Conservation (phyloP, 225 moss, liverwort and hornwort species). For the Polytrichum formosum region DNA sequence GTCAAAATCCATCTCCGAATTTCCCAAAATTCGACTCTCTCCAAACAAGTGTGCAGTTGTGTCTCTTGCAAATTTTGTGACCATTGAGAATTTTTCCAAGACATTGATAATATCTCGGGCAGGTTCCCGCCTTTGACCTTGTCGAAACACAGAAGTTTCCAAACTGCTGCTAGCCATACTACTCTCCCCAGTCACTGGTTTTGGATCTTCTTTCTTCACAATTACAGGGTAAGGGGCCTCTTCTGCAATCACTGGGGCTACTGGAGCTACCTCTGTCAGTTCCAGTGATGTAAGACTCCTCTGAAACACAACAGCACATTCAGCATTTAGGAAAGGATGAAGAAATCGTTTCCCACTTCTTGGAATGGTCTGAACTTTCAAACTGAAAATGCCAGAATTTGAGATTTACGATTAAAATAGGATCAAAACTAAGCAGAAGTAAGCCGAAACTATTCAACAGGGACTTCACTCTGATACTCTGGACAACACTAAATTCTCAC, state of each 20-base stretch:
- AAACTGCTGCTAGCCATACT: slow-evolving; percentile 23
- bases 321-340: background rate
- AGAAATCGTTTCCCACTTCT: too few species aligned
- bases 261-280: slow-evolving; percentile 56
- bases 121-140: slow-evolving; percentile 51
- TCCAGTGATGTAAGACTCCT: slow-evolving; percentile 93
- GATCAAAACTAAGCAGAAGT: too few species aligned
- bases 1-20: slow-evolving; percentile 71
- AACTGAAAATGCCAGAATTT: too few species aligned
- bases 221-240: slow-evolving; percentile 24
- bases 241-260: slow-evolving; percentile 31
- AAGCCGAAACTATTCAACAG: too few species aligned
- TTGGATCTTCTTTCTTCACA: slow-evolving; percentile 37
- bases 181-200: slow-evolving; percentile 22
- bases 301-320: slow-evolving; percentile 37
- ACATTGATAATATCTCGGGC: slow-evolving; percentile 83
- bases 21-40: slow-evolving; percentile 71
- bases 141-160: slow-evolving; percentile 33
- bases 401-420: too few species aligned
- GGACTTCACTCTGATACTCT: too few species aligned
- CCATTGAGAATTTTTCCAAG: slow-evolving; percentile 94
- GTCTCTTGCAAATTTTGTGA: slow-evolving; percentile 94
- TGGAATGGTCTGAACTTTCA: too few species aligned
- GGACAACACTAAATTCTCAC: too few species aligned
- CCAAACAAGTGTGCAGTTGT: slow-evolving; percentile 89